These are phyloP conservation scores for Ambrosia trifida DNA, from an alignment of 129 eudicot species.

Conservation along the genomic window DNA sequence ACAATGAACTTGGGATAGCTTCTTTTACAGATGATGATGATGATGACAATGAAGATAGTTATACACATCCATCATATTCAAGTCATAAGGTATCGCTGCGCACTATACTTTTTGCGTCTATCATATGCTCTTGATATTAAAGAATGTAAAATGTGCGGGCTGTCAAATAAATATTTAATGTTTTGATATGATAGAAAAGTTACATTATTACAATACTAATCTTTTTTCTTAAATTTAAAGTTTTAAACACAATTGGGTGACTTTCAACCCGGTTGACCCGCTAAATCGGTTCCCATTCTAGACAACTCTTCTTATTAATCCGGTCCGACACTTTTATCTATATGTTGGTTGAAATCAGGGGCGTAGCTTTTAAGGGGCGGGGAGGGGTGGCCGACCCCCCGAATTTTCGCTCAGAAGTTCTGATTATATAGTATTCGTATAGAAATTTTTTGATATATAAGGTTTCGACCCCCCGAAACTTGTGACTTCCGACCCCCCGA, in stretches of 20 bases:
- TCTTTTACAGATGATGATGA: constrained; percentile 74
- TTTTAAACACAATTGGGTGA: background rate
- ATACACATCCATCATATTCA: constrained; percentile 52
- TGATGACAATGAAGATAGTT: constrained; percentile 19
- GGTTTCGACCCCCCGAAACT: too few relatives aligned
- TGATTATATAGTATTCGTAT: too few relatives aligned
- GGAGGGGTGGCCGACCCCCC: too few relatives aligned
- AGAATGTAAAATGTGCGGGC: background rate
- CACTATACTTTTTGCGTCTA: background rate
- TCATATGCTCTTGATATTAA: background rate
- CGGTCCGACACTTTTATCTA: background rate
- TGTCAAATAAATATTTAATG: background rate
- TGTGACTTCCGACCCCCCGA: too few relatives aligned
- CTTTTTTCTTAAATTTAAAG: background rate
- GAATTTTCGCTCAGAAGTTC: too few relatives aligned
- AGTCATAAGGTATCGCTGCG: constrained; percentile 46
- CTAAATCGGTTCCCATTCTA: background rate
- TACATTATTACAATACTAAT: background rate
- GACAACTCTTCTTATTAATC: background rate
- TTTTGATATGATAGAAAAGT: background rate
- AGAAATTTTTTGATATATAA: too few relatives aligned
- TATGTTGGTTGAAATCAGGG: too few relatives aligned
- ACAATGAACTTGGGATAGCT: constrained; percentile 60
- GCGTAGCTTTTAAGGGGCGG: too few relatives aligned
- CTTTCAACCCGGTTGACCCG: background rate